Evolutionary conservation across 192 early-diverging fungal genomes (phyloP), one percentile per base, ranked within the genome.

Genomic region (Entomortierella beljakovae): DNA sequence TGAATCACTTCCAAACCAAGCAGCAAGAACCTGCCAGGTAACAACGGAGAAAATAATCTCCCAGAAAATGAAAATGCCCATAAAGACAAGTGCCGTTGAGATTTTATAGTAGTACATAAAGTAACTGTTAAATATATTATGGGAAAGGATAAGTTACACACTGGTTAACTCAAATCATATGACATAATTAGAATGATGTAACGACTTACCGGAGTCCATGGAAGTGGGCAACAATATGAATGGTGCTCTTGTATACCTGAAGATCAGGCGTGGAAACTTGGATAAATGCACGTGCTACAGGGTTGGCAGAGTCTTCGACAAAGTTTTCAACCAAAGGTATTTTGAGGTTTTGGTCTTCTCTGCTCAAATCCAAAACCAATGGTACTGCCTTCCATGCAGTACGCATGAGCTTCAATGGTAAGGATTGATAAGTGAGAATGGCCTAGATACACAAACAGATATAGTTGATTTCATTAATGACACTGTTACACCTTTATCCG

Each of bases 151-250:
- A 29, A 26, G 3, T 53, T 53, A 3, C 28, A 8, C 28, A 18
- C 28, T 6, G 23, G 4, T 25, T 53, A 40, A 3, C 11, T 18
- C 11, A 34, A n/a, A 6, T 56, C 10, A 56, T 20, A 34, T 2
- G 49, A 16, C 18, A 55, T 43, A 46, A 15, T 20, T 3, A 46
- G 43, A 46, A 16, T 20, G 5, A 20, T 20, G 43, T 46, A 11
- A 10, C 3, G 20, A n/a, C 53, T 52, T 82, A 84, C 88, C 88
- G 52, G 20, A 89, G 80, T 20, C 88, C 88, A 59, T 80, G 71
- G 61, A 89, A 88, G 59, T 86, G 84, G 25, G 88, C 88, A 67
- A 81, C 82, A 33, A 89, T 80, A 25, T 81, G 64, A 43, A 89
- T 81, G 25, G 83, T 55, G 25, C 80, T 84, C 31, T 71, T 80